Percentiles rank a stretch among this genome's conserved stretches.
phyloP scores from a whole-genome alignment of 2,329 filamentous ascomycete species.

The Pyricularia grisea region DNA sequence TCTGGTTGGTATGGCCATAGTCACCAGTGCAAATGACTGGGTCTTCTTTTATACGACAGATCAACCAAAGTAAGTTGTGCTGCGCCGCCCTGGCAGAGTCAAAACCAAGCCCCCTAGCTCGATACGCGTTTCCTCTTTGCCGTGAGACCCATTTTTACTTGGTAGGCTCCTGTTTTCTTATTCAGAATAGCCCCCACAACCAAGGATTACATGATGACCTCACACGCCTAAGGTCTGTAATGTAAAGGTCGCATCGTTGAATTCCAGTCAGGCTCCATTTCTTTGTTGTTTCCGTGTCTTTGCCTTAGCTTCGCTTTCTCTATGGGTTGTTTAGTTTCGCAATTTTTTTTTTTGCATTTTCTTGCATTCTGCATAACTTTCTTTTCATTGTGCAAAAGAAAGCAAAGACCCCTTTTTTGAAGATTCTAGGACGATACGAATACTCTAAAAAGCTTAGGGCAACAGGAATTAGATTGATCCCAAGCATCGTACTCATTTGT shows the following conservation, averaged over 20 bases:
- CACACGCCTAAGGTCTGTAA: constrained; percentile 1
- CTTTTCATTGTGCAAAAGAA: not conserved
- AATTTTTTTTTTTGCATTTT: not conserved
- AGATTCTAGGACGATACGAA: not conserved
- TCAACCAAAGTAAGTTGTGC: not conserved
- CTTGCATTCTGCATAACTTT: not conserved
- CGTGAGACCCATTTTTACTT: not conserved
- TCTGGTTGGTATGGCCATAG: not conserved
- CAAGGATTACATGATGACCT: constrained; percentile 3
- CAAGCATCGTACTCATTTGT: not conserved
- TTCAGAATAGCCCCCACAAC: not conserved
- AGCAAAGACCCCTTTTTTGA: not conserved
- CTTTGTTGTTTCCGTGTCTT: not conserved
- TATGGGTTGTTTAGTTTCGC: not conserved
- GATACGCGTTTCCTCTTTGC: not conserved
- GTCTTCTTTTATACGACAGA: not conserved
- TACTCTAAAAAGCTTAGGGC: not conserved
- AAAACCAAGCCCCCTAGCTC: not conserved
- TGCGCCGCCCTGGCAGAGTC: not conserved
- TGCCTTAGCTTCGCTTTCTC: not conserved
- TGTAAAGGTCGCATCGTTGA: constrained; percentile 1
- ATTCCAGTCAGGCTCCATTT: not conserved
- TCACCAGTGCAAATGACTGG: not conserved
- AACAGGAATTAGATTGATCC: not conserved
- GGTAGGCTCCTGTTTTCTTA: constrained; percentile 1